Percentiles rank a stretch among this genome's conserved stretches.
Evolutionary conservation across 495 filamentous ascomycete species (phyloP).

Genomic region (Bombardia bombarda): DNA sequence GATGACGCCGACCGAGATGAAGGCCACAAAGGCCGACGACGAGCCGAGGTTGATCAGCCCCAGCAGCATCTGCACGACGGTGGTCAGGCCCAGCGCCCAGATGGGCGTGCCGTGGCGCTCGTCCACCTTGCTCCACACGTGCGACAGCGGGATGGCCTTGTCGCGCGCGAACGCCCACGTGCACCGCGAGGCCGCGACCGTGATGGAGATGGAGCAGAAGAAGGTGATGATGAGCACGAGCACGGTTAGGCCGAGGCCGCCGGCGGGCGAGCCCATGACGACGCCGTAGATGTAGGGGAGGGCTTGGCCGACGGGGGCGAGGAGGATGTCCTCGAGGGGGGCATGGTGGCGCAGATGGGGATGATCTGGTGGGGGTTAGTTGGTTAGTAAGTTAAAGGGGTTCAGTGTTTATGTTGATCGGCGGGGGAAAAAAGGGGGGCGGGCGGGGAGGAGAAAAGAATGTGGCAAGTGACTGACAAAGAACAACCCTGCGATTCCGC

Average conservation of each 20-base stretch:
- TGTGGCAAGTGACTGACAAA: slow-evolving; percentile 34
- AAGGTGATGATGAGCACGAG: slow-evolving; percentile 62
- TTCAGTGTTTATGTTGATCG: background rate
- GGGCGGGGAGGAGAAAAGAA: no score
- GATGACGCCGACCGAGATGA: slow-evolving; percentile 56
- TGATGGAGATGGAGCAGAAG: slow-evolving; percentile 50
- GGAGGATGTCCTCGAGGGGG: slow-evolving; percentile 41
- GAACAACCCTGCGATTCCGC: slow-evolving; percentile 51
- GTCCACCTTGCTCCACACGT: slow-evolving; percentile 54
- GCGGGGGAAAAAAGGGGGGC: no score
- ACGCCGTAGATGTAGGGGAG: slow-evolving; percentile 50
- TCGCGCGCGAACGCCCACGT: slow-evolving; percentile 57
- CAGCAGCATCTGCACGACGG: slow-evolving; percentile 48
- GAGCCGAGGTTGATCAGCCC: slow-evolving; percentile 53
- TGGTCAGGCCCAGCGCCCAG: slow-evolving; percentile 49
- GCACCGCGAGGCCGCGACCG: slow-evolving; percentile 52
- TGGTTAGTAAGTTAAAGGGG: background rate
- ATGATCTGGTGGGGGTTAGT: slow-evolving; percentile 27
- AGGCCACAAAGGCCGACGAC: slow-evolving; percentile 53
- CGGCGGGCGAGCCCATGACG: slow-evolving; percentile 50
- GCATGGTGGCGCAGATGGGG: slow-evolving; percentile 56
- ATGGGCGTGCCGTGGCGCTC: slow-evolving; percentile 42
- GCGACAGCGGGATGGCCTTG: slow-evolving; percentile 59
- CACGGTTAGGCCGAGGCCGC: slow-evolving; percentile 66
- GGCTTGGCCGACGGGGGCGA: slow-evolving; percentile 49